A percentile compares a stretch with the other conserved stretches of the same genome.
Evolutionary conservation across 2,329 filamentous ascomycete species (phyloP).

Genomic region (Penicillium janthinellum): DNA sequence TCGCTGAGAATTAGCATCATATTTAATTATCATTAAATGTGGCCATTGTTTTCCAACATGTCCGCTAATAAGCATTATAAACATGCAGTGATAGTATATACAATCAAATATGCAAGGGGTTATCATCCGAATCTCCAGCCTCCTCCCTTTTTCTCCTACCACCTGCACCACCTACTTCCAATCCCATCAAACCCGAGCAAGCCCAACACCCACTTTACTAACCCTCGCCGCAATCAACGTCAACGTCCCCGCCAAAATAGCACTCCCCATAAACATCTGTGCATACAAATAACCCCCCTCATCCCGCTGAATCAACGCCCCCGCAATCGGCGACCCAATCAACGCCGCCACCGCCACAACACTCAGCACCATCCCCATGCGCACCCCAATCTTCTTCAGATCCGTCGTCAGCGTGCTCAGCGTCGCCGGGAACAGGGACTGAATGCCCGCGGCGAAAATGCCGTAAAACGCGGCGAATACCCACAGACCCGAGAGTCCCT

Average conservation of each 20-base stretch:
- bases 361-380: slow-evolving; percentile 60
- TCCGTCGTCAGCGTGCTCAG: slow-evolving; percentile 58
- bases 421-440: slow-evolving; percentile 66
- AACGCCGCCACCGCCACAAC: slow-evolving; percentile 57
- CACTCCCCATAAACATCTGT: slow-evolving; percentile 54
- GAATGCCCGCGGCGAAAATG: slow-evolving; percentile 63
- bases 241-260: slow-evolving; percentile 48
- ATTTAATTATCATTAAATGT: not conserved
- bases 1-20: not conserved
- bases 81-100: slow-evolving; percentile 1
- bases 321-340: slow-evolving; percentile 58
- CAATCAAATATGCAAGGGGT: slow-evolving; percentile 9
- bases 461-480: slow-evolving; percentile 66
- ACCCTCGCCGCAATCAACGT: slow-evolving; percentile 47
- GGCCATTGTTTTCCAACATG: not conserved
- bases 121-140: not conserved
- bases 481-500: slow-evolving; percentile 56
- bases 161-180: too few relatives aligned
- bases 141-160: not conserved
- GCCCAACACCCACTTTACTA: slow-evolving; percentile 33
- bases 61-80: not conserved
- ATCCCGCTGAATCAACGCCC: slow-evolving; percentile 52
- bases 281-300: slow-evolving; percentile 53
- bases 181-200: slow-evolving; percentile 32
- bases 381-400: slow-evolving; percentile 55